Evolutionary conservation across 768 basidiomycete genomes (phyloP).

Genomic region (Kwoniella sp.): DNA sequence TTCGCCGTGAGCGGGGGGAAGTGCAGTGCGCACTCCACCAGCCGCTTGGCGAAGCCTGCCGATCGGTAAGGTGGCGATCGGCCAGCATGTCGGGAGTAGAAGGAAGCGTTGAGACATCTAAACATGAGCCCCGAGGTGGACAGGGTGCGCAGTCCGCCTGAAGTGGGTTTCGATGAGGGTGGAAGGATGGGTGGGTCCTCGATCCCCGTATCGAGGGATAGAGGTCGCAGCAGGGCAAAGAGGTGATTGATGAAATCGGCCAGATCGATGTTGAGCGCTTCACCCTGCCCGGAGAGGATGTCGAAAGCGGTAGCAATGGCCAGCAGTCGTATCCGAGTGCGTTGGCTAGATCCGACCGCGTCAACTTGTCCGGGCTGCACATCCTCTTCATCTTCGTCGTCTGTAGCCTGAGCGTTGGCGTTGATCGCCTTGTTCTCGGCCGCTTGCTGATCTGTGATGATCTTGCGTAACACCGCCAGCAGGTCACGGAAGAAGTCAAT

Average conservation of each 20-base stretch:
- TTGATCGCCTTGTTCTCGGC: slow-evolving; percentile 22
- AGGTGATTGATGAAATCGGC: slow-evolving; percentile 78
- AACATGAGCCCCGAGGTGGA: slow-evolving; percentile 65
- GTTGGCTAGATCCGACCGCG: slow-evolving; percentile 48
- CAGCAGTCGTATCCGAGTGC: slow-evolving; percentile 58
- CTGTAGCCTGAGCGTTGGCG: slow-evolving; percentile 33
- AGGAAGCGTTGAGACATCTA: slow-evolving; percentile 73
- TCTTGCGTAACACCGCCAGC: slow-evolving; percentile 73
- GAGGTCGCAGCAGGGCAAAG: slow-evolving; percentile 72
- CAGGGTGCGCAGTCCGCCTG: slow-evolving; percentile 23
- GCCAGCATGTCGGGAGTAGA: slow-evolving; percentile 58
- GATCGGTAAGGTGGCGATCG: slow-evolving; percentile 65
- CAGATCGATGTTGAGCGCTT: slow-evolving; percentile 95
- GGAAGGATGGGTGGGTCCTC: slow-evolving; percentile 55
- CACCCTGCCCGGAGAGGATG: slow-evolving; percentile 93
- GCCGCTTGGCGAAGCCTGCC: slow-evolving; percentile 90
- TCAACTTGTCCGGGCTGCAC: slow-evolving; percentile 16
- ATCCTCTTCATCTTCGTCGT: slow-evolving; percentile 51
- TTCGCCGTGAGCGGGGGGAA: slow-evolving; percentile 68
- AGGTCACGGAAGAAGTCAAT: slow-evolving; percentile 98
- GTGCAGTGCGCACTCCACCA: slow-evolving; percentile 71
- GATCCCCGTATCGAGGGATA: slow-evolving; percentile 64
- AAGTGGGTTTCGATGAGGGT: slow-evolving; percentile 7
- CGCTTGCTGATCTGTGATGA: slow-evolving; percentile 57
- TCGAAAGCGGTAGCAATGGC: slow-evolving; percentile 98